phyloP scores from a whole-genome alignment of 2,329 filamentous ascomycete species.

The Cryphonectria carpinicola region DNA sequence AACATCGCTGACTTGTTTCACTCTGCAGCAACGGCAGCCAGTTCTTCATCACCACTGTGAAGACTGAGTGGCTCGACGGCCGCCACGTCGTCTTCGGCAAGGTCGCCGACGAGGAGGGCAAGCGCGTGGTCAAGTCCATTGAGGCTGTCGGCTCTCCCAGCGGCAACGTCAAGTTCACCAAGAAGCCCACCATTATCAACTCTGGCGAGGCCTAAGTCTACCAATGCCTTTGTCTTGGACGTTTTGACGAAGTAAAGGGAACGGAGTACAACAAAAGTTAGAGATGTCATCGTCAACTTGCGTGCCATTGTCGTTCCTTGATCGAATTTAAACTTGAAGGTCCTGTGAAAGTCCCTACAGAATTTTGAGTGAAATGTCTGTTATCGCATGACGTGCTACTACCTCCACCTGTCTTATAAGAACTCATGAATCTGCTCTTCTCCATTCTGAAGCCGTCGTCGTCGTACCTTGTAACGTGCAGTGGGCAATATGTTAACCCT shows the following conservation, averaged over 20 bases:
- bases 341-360: conserved; percentile 17
- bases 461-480: background rate
- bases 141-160: conserved; percentile 62
- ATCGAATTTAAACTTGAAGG: conserved; percentile 6
- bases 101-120: conserved; percentile 57
- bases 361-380: conserved; percentile 14
- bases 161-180: conserved; percentile 59
- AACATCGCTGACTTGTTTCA: conserved; percentile 34
- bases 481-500: background rate
- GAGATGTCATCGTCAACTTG: conserved; percentile 8
- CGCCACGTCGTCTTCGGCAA: conserved; percentile 87
- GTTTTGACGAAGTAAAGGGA: background rate
- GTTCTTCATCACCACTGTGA: conserved; percentile 96
- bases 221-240: conserved; percentile 9
- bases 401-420: conserved; percentile 17
- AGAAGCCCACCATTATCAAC: conserved; percentile 62
- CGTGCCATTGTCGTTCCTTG: conserved; percentile 7
- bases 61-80: conserved; percentile 82
- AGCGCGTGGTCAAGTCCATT: conserved; percentile 62
- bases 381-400: conserved; percentile 11
- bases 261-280: conserved; percentile 1
- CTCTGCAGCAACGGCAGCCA: conserved; percentile 88
- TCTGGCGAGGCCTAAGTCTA: conserved; percentile 53
- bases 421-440: conserved; percentile 22
- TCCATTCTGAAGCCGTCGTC: background rate